phyloP scores from a whole-genome alignment of 306 rosid genomes.

The Carpinus viminea region DNA sequence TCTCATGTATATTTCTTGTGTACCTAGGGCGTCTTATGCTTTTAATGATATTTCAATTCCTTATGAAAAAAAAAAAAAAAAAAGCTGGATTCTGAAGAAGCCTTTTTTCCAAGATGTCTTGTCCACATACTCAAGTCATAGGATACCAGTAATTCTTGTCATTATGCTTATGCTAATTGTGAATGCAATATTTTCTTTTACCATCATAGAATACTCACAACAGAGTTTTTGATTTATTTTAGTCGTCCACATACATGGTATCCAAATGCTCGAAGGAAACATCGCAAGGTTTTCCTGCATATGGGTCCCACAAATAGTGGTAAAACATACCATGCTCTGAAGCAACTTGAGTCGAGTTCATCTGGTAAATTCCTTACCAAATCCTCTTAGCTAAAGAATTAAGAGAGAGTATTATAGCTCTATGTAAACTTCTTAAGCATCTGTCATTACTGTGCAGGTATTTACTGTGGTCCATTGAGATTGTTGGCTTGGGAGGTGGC shows the following conservation, averaged over 20 bases:
- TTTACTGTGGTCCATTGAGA: constrained; percentile 96
- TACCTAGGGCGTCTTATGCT: too few species aligned
- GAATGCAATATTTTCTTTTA: not conserved
- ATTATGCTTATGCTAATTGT: constrained; percentile 13
- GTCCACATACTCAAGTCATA: not conserved
- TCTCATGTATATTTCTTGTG: too few species aligned
- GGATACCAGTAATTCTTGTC: not conserved
- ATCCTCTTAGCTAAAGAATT: constrained; percentile 12
- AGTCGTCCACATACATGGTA: constrained; percentile 96
- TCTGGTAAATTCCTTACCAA: constrained; percentile 60
- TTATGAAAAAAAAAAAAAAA: too few species aligned
- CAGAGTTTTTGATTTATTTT: constrained; percentile 10
- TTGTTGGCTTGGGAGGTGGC: constrained; percentile 98
- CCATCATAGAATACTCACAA: constrained; percentile 4
- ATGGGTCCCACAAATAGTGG: constrained; percentile 99
- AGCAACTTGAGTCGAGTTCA: constrained; percentile 75
- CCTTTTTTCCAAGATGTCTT: not conserved
- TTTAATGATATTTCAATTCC: too few species aligned
- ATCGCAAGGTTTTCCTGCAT: constrained; percentile 79
- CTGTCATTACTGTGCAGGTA: constrained; percentile 53
- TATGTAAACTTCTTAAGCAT: constrained; percentile 10
- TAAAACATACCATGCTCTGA: constrained; percentile 84
- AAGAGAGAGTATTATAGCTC: constrained; percentile 15
- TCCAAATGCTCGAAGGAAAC: constrained; percentile 79
- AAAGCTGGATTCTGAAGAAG: not conserved